Base-by-base conservation (phyloP, 2,329 filamentous ascomycete species). In the Pseudonectria buxi region DNA sequence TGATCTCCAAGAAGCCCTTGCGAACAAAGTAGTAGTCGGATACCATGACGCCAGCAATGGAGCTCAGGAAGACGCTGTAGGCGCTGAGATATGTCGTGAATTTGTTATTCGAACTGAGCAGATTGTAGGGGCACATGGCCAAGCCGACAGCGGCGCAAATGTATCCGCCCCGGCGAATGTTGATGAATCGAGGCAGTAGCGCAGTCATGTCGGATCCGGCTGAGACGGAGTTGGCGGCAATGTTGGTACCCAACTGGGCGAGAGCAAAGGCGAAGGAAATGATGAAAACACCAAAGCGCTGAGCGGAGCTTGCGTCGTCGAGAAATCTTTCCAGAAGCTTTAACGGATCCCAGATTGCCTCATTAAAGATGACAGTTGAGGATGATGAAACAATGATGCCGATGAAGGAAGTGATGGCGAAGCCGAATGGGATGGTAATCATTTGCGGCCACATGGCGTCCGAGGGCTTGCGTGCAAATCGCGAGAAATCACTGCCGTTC, bases 1-100 rank as follows among this genome's bases (percentile, higher is more conserved):
- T 80, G 46, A 90, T 69, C 46, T 88, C 77, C 3, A 92, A 69
- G 57, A 88, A 94, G 5, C 89, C 89, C 39, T 74, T 80, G 39
- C 89, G 83, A 5, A 95, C 85, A 37, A 83, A 43, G 61, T 94
- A 95, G 67, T 95, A 95, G 61, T 95, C 89, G 48, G 72, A 76
- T 41, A 88, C 69, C 65, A 95, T 92, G 45, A 94, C 86, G n/a
- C 89, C 89, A 1, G 86, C 88, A 44, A 95, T 94, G 28, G 84
- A 87, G 40, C 84, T 89, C n/a, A 95, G 73, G 64, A 95, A 95
- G 37, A 95, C 87, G 3, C 84, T 88, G 67, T 95, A 95, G 1
- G 89, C 83, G 1, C 85, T 92, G 1, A 95, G 77, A 56, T 95
- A 95, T 4, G 86, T 94, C 1, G 86, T 92, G 66, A 95, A 95